Percentiles rank a stretch among this genome's conserved stretches.
Evolutionary conservation across 805 yeast species (phyloP).

Genomic region (Wickerhamiella australiensis): DNA sequence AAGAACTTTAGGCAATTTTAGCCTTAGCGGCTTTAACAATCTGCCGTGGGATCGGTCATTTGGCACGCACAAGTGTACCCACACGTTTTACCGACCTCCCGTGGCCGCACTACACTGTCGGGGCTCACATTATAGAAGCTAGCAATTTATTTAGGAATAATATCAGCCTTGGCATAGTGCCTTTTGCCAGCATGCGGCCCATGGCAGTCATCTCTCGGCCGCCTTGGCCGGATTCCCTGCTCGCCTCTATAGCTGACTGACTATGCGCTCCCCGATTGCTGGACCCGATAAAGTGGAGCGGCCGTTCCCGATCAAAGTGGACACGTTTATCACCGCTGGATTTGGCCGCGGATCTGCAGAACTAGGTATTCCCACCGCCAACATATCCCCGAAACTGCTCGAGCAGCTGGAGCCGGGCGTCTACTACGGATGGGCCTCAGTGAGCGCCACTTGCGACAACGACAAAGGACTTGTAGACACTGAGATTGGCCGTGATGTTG

Average conservation of each 20-base stretch:
- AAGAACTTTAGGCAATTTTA: too few species aligned
- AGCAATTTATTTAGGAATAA: too few species aligned
- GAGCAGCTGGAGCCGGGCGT: conserved; percentile 57
- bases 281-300: conserved; percentile 26
- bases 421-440: conserved; percentile 66
- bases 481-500: conserved; percentile 28
- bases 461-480: conserved; percentile 23
- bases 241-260: background rate
- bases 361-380: conserved; percentile 92
- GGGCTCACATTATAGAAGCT: too few species aligned
- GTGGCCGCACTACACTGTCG: too few species aligned
- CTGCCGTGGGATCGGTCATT: too few species aligned
- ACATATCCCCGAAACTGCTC: conserved; percentile 50
- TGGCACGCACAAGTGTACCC: too few species aligned
- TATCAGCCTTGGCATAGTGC: too few species aligned
- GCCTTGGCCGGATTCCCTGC: too few species aligned
- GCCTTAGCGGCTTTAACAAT: too few species aligned
- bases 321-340: conserved; percentile 51
- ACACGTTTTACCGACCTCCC: too few species aligned
- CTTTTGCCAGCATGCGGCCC: background rate
- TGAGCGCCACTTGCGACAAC: background rate
- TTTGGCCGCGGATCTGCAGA: conserved; percentile 94
- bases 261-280: conserved; percentile 24
- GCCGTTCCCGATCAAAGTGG: conserved; percentile 30
- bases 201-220: too few species aligned